Evolutionary conservation across 768 basidiomycete species (phyloP), one percentile per base, ranked within the genome.

Genomic region (Podaxis sp.): DNA sequence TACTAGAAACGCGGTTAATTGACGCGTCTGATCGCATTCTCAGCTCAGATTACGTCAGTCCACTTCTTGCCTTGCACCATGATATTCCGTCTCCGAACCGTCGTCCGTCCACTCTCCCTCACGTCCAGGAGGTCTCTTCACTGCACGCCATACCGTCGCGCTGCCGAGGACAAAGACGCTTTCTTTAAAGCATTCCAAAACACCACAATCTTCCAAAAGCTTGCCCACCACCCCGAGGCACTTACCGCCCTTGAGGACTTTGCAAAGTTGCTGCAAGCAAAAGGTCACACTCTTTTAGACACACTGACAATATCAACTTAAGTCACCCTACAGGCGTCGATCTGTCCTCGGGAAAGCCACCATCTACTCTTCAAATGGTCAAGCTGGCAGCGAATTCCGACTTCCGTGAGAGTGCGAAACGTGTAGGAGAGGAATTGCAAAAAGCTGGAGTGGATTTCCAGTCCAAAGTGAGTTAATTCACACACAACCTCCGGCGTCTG

Each of bases 391-490:
- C 79, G 33, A 85, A 79, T 64, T 67, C 82, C 0, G 84, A 84
- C 62, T 87, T 89, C 63, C 76, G 82, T 60, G 75, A 72, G 46
- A 82, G 79, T 26, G 77, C 80, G 33, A 75, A 76, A 65, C 74
- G 73, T 44, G 75, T 87, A 5, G 73, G 77, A 56, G 77, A 77
- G 13, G 85, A 84, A 61, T 70, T 89, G 64, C 69, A 82, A 57
- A 84, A 84, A 38, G 85, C 86, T 22, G 89, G 87, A 4, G 70
- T 90, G n/a, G 83, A 89, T 68, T 59, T 87, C 39, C 72, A 71
- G 39, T 81, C 84, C 52, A 79, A 84, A 73, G 88, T 87, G 66
- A 58, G 80, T 67, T 22, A 26, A n/a, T 19, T 36, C n/a, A 12
- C 12, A 26, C 33, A 12, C 15, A 13, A 19, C 6, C 17, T 22